phyloP scores from a whole-genome alignment of 1,284 basidiomycete genomes.

The Dichomitus squalens region DNA sequence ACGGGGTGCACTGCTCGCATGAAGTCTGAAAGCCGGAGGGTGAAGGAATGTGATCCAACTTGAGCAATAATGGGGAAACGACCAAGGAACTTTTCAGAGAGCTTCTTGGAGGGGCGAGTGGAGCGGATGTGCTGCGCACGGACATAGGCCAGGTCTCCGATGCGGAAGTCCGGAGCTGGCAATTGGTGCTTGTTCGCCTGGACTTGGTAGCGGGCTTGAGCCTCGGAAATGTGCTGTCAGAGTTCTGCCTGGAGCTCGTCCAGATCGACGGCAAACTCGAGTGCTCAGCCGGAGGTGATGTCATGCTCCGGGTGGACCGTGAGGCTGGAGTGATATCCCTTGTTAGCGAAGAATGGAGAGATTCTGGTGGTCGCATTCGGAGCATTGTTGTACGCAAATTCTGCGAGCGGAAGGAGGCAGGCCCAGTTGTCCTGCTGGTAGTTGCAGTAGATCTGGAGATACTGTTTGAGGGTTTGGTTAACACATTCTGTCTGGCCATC shows the following conservation, averaged over 20 bases:
- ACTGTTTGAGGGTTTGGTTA: slow-evolving; percentile 39
- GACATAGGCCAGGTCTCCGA: slow-evolving; percentile 2
- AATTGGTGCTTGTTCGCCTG: slow-evolving; percentile 4
- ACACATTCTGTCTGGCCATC: slow-evolving; percentile 38
- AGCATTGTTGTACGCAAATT: slow-evolving; percentile 17
- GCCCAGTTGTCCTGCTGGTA: slow-evolving; percentile 42
- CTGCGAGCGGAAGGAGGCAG: slow-evolving; percentile 9
- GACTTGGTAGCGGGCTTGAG: background rate
- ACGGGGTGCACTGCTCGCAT: slow-evolving; percentile 8
- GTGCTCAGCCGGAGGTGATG: background rate
- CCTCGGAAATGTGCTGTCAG: background rate
- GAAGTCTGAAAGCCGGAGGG: background rate
- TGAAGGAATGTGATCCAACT: too few relatives aligned
- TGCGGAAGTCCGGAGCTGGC: background rate
- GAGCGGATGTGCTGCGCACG: background rate
- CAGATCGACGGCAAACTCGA: background rate
- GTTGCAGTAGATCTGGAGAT: slow-evolving; percentile 32
- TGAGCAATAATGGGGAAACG: background rate
- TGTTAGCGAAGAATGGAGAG: slow-evolving; percentile 8
- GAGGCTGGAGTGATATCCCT: slow-evolving; percentile 4
- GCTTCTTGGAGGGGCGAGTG: slow-evolving; percentile 4
- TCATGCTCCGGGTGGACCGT: background rate
- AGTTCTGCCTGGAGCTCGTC: slow-evolving; percentile 3
- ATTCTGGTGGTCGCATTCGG: slow-evolving; percentile 1
- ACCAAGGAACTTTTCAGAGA: slow-evolving; percentile 1